Percentiles rank a stretch among this genome's conserved stretches.
phyloP scores from a whole-genome alignment of 371 early-diverging fungal species.

The Saksenaea vasiformis region DNA sequence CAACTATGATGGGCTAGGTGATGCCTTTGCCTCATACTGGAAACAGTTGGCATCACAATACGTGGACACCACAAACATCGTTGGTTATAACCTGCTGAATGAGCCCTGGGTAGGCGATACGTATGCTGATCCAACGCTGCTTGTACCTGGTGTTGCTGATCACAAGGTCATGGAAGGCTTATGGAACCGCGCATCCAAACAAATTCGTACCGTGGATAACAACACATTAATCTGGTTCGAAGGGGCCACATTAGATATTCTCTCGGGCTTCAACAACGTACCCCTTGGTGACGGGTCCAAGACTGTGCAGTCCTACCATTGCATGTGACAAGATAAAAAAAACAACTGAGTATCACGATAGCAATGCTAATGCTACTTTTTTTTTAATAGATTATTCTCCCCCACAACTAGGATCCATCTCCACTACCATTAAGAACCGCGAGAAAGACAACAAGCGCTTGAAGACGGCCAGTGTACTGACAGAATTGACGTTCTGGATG shows the following conservation, averaged over 20 bases:
- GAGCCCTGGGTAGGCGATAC: conserved; percentile 59
- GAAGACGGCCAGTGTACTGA: conserved; percentile 38
- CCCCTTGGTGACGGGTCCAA: conserved; percentile 53
- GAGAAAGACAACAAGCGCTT: conserved; percentile 37
- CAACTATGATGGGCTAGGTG: conserved; percentile 49
- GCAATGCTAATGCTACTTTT: not conserved
- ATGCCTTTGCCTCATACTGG: conserved; percentile 58
- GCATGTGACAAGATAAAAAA: not conserved
- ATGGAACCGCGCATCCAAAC: conserved; percentile 49
- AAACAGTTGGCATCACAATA: conserved; percentile 44
- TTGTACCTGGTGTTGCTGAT: conserved; percentile 40
- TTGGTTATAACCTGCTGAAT: conserved; percentile 63
- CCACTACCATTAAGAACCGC: conserved; percentile 35
- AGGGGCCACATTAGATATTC: conserved; percentile 49
- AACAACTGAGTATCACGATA: conserved; percentile 12
- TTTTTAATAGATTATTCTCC: conserved; percentile 35
- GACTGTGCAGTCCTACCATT: conserved; percentile 25
- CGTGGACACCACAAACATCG: conserved; percentile 38
- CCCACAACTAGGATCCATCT: conserved; percentile 38
- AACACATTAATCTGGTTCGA: conserved; percentile 54
- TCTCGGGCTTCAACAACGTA: conserved; percentile 50
- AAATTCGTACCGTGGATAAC: conserved; percentile 49
- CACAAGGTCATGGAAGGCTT: conserved; percentile 43
- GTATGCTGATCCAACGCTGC: conserved; percentile 37
- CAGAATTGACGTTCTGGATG: conserved; percentile 47